Percentiles rank a stretch among this genome's conserved stretches.
These are phyloP conservation scores for Acarospora socialis DNA, from an alignment of 2,329 filamentous ascomycete genomes.

Conservation along the genomic window DNA sequence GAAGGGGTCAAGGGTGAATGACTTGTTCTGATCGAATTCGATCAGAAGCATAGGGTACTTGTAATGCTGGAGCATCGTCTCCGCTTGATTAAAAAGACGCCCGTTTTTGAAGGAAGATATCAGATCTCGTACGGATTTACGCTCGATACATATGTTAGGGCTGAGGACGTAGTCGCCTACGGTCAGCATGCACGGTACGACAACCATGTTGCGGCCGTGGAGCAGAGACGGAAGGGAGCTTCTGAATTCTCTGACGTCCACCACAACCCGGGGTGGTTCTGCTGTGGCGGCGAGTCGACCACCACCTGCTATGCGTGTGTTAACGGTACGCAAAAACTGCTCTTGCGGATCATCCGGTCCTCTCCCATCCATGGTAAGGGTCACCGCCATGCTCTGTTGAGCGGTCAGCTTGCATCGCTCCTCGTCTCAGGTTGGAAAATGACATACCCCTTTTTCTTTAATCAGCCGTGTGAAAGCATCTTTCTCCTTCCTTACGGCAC, in stretches of 20 bases:
- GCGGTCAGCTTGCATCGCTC: background rate
- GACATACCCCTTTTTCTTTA: slow-evolving; percentile 61
- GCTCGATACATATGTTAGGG: slow-evolving; percentile 81
- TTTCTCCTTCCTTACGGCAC: slow-evolving; percentile 82
- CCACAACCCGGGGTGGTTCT: slow-evolving; percentile 76
- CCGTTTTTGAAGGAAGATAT: slow-evolving; percentile 87
- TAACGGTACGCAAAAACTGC: slow-evolving; percentile 83
- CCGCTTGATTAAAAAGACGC: slow-evolving; percentile 78
- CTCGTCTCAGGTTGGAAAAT: background rate
- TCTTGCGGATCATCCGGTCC: slow-evolving; percentile 71
- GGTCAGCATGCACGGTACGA: slow-evolving; percentile 89
- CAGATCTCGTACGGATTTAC: slow-evolving; percentile 82
- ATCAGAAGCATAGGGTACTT: slow-evolving; percentile 80
- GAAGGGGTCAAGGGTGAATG: slow-evolving; percentile 75
- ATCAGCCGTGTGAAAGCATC: slow-evolving; percentile 92
- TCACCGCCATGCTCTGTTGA: slow-evolving; percentile 68
- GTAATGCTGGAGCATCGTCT: slow-evolving; percentile 92
- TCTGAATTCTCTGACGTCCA: slow-evolving; percentile 91
- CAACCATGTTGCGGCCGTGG: slow-evolving; percentile 73
- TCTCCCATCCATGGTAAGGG: slow-evolving; percentile 58
- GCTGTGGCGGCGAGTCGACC: slow-evolving; percentile 72
- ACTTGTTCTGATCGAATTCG: slow-evolving; percentile 95
- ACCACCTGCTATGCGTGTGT: slow-evolving; percentile 90
- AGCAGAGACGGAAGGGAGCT: slow-evolving; percentile 82
- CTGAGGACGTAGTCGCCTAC: slow-evolving; percentile 94